phyloP scores from a whole-genome alignment of 495 filamentous ascomycete genomes.

The Aspergillus kassunensis region DNA sequence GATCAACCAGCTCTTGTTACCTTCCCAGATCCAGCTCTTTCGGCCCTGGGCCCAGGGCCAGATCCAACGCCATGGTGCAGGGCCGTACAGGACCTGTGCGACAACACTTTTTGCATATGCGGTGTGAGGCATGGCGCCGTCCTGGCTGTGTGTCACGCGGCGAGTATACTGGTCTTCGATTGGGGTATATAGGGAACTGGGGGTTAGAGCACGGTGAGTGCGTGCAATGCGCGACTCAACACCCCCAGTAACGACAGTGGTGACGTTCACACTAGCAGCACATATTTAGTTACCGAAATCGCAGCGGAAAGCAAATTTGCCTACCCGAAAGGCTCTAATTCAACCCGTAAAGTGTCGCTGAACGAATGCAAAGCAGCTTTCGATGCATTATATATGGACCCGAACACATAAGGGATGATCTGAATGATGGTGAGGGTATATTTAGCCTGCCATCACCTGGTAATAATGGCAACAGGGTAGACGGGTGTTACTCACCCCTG shows the following conservation, averaged over 20 bases:
- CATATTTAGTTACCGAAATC: neutral
- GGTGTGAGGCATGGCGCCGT: constrained; percentile 47
- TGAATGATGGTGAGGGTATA: constrained; percentile 2
- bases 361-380: constrained; percentile 63
- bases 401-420: constrained; percentile 53
- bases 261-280: constrained; percentile 43
- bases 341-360: constrained; percentile 57
- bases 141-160: constrained; percentile 54
- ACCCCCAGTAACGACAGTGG: constrained; percentile 58
- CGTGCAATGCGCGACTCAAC: constrained; percentile 57
- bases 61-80: constrained; percentile 43
- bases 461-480: neutral
- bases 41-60: constrained; percentile 41
- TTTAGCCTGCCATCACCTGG: neutral
- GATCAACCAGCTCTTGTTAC: constrained; percentile 47
- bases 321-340: constrained; percentile 44
- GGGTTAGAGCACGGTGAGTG: constrained; percentile 42
- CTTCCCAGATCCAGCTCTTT: constrained; percentile 52
- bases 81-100: constrained; percentile 45
- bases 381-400: constrained; percentile 57
- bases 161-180: constrained; percentile 49
- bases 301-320: constrained; percentile 1
- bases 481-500: constrained; percentile 36
- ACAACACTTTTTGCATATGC: constrained; percentile 58
- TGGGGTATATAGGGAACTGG: constrained; percentile 48